Base-by-base conservation (phyloP, 2,329 filamentous ascomycete genomes). In the Cryphonectria japonica region DNA sequence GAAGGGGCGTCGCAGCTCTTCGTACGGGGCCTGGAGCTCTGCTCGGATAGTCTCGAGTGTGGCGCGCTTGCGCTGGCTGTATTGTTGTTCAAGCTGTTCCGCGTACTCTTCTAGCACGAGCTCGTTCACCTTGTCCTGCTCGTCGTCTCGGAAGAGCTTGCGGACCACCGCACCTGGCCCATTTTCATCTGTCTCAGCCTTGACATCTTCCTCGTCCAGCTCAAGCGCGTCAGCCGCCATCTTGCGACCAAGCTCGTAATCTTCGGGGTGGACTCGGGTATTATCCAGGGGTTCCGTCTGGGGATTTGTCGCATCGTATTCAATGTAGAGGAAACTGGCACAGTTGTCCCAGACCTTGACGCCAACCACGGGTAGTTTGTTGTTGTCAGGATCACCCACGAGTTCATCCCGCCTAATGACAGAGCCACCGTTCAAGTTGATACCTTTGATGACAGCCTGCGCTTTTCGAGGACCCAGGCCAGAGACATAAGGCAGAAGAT, bases 211-310 rank as follows among this genome's bases (percentile, higher is more conserved):
- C 82, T 99, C 96, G 76, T 99, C 96, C 75, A 99, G 87, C 79
- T 98, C 95, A 64, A 99, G 85, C 22, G 96, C 96, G 84, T 99
- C 96, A 3, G 96, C 96, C 29, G 96, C 96, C 92, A 99, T 98
- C 83, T 99, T 99, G 76, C 95, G 93, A 65, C 94, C 96, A 73
- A 99, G 91, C 76, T 99, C 96, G 81, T 99, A 99, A 79, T 99
- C 96, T 83, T 99, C 96, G 1, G 96, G 96, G 78, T 99, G 96
- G 26, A 99, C 94, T 84, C 96, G 93, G 63, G 96, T 99, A 79
- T 96, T 97, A 82, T 99, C 96, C 37, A 99, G 86, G 71, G 97
- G 97, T 79, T 99, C 96, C 0, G 95, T 93, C 19, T 92, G 88
- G 1, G 91, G 87, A 76, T 93, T 94, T 19, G 91, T 90, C n/a